Conservation (phyloP, 257 asterid species). For the Cinchona pubescens region DNA sequence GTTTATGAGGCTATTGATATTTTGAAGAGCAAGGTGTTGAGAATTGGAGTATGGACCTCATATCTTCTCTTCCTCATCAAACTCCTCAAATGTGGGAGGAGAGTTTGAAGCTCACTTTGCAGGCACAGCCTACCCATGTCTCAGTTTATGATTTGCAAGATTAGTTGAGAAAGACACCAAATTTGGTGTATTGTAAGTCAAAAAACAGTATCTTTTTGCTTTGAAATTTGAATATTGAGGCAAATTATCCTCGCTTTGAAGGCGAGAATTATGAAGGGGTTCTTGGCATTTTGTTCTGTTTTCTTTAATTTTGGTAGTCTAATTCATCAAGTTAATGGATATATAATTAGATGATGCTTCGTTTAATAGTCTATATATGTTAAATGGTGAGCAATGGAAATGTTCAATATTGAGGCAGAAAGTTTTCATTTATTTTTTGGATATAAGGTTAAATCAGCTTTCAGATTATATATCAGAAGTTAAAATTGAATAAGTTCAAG, state of each 20-base stretch:
- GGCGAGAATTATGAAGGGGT: background rate
- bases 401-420: background rate
- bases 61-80: constrained; percentile 89
- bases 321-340: background rate
- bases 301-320: background rate
- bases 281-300: background rate
- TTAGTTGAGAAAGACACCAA: constrained; percentile 82
- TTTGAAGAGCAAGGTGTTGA: constrained; percentile 51
- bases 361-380: background rate
- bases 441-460: background rate
- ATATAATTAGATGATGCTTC: background rate
- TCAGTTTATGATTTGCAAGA: constrained; percentile 95
- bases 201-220: background rate
- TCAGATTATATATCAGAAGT: background rate
- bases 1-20: constrained; percentile 72
- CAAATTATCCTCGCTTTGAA: background rate
- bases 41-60: constrained; percentile 92
- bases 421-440: background rate
- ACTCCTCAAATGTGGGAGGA: constrained; percentile 81
- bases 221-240: no score
- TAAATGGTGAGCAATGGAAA: background rate
- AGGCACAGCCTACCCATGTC: constrained; percentile 67
- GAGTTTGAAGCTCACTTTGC: constrained; percentile 64
- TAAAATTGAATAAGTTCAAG: background rate
- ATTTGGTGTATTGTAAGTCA: constrained; percentile 75